Base-by-base conservation (phyloP, 2,329 filamentous ascomycete genomes). In the Fusarium sp. region DNA sequence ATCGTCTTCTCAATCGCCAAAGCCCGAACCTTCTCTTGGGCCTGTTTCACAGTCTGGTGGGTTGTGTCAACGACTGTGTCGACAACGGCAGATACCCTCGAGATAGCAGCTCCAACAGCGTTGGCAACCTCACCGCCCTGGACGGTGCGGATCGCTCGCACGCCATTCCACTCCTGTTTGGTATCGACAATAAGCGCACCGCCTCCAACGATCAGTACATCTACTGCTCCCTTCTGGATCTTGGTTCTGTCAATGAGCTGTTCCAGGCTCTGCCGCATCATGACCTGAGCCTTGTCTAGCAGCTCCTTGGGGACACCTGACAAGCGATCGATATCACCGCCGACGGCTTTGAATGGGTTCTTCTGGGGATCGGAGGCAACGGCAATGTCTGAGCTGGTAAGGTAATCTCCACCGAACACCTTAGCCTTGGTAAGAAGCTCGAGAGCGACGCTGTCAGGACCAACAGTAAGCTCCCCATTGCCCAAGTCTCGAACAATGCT, bases 151-250 rank as follows among this genome's bases (percentile, higher is more conserved):
- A 20, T 64, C 6, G 47, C 47, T 30, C 47, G 47, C 25, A 43
- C 20, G 56, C 62, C 27, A 37, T 40, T 37, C 50, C 33, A 78
- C 80, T 35, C 25, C 35, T 27, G 12, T 35, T 35, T 40, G 37
- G 35, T 50, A 17, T 47, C 33, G 9, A 37, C 54, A 27, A 58
- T 58, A 17, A 58, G 32, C 11, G 60, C 43, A n/a, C 60, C 60
- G 11, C 60, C 60, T 20, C 60, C 60, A 7, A 63, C 60, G 17
- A 63, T 35, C 15, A 63, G 43, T 14, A 63, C 45, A 20, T 52
- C 47, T 4, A 52, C 47, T n/a, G 47, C 47, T 2, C 47, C 47
- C 10, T 52, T 52, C 25, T 52, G 47, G 27, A 52, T 52, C 47
- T 52, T 52, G 22, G 60, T 47, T 8, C 47, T 63, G 25, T 63